These are phyloP conservation scores for Trametes elegans DNA, from an alignment of 768 basidiomycete species.

Conservation along the genomic window DNA sequence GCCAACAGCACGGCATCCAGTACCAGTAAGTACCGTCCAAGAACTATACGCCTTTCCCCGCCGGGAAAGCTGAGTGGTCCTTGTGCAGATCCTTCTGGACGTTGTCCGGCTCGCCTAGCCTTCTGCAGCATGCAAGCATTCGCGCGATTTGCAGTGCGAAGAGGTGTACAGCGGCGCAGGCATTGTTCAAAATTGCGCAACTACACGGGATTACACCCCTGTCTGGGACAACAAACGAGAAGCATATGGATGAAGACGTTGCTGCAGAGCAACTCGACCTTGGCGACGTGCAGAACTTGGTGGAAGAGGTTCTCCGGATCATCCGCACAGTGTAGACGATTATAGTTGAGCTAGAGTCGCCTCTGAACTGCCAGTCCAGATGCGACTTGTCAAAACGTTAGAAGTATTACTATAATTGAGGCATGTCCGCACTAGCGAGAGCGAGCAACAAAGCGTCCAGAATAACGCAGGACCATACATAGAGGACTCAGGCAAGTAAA, in stretches of 20 bases:
- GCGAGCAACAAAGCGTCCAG: no score
- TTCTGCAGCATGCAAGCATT: constrained; percentile 51
- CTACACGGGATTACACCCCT: constrained; percentile 65
- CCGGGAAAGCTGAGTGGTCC: background rate
- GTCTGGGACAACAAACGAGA: constrained; percentile 67
- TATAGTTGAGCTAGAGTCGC: no score
- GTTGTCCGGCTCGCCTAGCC: constrained; percentile 65
- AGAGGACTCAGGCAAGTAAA: no score
- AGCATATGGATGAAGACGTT: constrained; percentile 69
- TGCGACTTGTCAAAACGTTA: no score
- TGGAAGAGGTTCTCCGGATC: background rate
- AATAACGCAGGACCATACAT: no score
- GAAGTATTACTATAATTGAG: no score
- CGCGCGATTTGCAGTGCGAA: constrained; percentile 43
- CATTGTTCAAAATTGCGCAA: constrained; percentile 68
- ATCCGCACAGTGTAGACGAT: no score
- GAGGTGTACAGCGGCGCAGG: constrained; percentile 60
- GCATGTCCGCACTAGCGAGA: no score
- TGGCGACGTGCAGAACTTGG: constrained; percentile 17
- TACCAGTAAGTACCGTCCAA: constrained; percentile 57
- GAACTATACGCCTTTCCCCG: no score
- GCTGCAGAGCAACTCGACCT: constrained; percentile 40
- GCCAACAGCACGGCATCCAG: constrained; percentile 57
- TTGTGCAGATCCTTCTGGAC: constrained; percentile 80
- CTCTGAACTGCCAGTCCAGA: no score